Evolutionary conservation across 257 asterid species (phyloP), one percentile per base, ranked within the genome.

Genomic region (Nemophila menziesii): DNA sequence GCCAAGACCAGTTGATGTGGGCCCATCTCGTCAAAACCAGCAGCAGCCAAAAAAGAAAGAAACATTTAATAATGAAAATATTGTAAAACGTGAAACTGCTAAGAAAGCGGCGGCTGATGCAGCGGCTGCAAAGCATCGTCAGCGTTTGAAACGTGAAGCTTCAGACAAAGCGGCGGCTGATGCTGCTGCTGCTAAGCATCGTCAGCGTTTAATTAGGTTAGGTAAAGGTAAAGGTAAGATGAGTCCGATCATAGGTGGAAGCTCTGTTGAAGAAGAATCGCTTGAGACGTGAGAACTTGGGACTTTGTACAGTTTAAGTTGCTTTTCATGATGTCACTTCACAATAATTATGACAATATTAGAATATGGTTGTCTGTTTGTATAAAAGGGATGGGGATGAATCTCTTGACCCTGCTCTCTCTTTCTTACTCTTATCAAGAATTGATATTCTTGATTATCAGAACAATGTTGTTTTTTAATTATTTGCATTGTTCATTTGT

Each of bases 51-150:
- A 44, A 69, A 72, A 62, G 74, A 72, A 77, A 52, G 82, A 72
- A 22, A 21, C 70, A 9, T 70, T 41, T 43, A 17, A 56, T 11
- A n/a, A 71, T 18, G 69, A 76, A 48, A 79, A 61, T 8, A 74
- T 75, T 4, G 97, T 95, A n/a, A 75, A 93, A 16, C 74, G 97
- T 55, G n/a, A n/a, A n/a, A n/a, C n/a, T n/a, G 95, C 95, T 16
- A 84, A 84, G 36, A 54, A 93, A 60, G 79, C 93, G 7, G 93
- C 93, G 14, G 92, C 93, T 22, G 80, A 43, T 12, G 94, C 72
- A 3, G 93, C 93, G 16, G 92, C 93, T 26, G 80, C 45, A 14
- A 77, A 84, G 55, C 92, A 75, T 46, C 84, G 66, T 69, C 67
- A 69, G 43, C 95, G 33, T 48, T 22, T 72, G 62, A 84, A 78